Evolutionary conservation across 768 basidiomycete genomes (phyloP), one percentile per base, ranked within the genome.

Genomic region (Chiua virens): DNA sequence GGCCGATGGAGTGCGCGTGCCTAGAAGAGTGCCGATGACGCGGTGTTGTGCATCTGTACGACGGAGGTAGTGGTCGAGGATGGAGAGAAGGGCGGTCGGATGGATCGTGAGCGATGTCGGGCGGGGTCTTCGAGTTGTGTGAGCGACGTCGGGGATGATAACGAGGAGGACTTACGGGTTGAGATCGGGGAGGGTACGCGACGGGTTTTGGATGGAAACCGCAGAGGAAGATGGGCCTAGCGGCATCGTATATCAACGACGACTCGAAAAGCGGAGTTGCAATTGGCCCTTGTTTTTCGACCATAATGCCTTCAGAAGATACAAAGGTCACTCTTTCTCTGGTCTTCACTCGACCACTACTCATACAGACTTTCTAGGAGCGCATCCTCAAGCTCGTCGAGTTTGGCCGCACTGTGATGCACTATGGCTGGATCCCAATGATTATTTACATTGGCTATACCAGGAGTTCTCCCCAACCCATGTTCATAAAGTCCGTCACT

Each of bases 391-490:
- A 89, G 66, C 80, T 82, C 55, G 76, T 95, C 64, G 91, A 93
- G 64, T 60, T 93, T 57, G 81, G 86, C 56, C 86, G 89, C 55
- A 92, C 89, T 52, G 79, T 94, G 62, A 67, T 97, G 47, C 93
- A 97, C 73, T 97, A 94, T 60, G 87, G 86, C 57, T 98, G 95
- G 92, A 93, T 98, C 64, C 96, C 96, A 28, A 74, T 95, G 66
- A 92, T 98, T 64, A 95, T 98, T 63, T 97, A 94, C 71, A 80
- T 97, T 65, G 96, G 95, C 32, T 97, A 90, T 75, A 90, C 88
- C 47, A 78, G 88, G 60, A 94, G 92, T 66, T 92, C 89, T 66
- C 95, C 95, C 27, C 92, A 94, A 61, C 95, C 95, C 18, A 93
- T 92, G 35, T 75, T 98, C 64, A 96, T 96, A 72, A 95, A 97